A percentile compares a stretch with the other conserved stretches of the same genome.
Conservation (phyloP, 257 asterid genomes). For the Nicotiana paniculata region DNA sequence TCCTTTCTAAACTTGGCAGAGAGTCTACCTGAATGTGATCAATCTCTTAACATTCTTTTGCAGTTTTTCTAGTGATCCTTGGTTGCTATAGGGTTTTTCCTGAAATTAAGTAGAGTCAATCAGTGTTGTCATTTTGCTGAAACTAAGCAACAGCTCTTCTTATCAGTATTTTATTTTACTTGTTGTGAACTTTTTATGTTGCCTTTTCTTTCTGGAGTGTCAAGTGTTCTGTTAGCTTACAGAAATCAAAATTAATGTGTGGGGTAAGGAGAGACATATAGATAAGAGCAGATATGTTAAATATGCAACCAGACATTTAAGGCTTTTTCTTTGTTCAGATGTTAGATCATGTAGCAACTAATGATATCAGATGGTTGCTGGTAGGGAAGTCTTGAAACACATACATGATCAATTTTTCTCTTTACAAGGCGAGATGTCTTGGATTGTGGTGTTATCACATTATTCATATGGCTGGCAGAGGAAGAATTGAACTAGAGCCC, state of each 20-base stretch:
- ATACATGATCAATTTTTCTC: neutral
- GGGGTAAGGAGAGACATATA: neutral
- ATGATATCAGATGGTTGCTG: neutral
- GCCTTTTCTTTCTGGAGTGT: neutral
- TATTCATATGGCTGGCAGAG: neutral
- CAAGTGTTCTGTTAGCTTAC: neutral
- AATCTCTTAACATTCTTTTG: neutral
- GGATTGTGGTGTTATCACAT: neutral
- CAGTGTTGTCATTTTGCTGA: neutral
- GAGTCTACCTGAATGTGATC: neutral
- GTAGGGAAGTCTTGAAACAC: neutral
- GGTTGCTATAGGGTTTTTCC: neutral
- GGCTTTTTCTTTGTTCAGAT: neutral
- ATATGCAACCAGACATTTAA: neutral
- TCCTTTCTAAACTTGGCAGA: neutral
- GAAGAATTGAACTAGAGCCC: neutral
- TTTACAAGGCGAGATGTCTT: neutral
- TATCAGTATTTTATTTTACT: neutral
- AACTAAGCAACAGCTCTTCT: neutral
- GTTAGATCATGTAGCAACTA: neutral
- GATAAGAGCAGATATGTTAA: neutral
- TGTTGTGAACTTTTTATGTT: neutral
- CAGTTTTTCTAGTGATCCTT: neutral
- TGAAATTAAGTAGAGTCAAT: neutral
- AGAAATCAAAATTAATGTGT: neutral